Percentiles rank a stretch among this genome's conserved stretches.
Conservation (phyloP, 139 green algal genomes). For the Chlorella ohadii region DNA sequence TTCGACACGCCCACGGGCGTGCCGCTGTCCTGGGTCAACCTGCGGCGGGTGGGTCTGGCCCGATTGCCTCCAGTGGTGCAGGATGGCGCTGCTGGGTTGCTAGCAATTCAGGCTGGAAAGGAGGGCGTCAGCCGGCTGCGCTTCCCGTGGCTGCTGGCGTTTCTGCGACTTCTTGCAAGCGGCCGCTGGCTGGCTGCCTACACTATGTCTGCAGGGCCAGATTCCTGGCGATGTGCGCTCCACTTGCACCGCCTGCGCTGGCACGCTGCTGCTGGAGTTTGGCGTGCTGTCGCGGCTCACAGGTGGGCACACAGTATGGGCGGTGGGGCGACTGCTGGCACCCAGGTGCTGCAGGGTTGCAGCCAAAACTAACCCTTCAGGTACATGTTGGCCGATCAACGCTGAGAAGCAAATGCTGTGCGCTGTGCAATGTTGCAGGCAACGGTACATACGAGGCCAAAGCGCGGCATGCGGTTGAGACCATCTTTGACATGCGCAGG, state of each 20-base stretch:
- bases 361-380: too few species aligned
- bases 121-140: too few species aligned
- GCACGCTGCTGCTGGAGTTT: slow-evolving; percentile 91
- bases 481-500: slow-evolving; percentile 44
- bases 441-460: slow-evolving; percentile 52
- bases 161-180: too few species aligned
- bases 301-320: background rate
- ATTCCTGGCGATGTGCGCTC: slow-evolving; percentile 57
- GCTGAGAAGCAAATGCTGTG: too few species aligned
- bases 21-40: slow-evolving; percentile 78
- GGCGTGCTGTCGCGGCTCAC: slow-evolving; percentile 75
- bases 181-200: too few species aligned
- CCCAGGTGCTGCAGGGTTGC: too few species aligned
- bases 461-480: slow-evolving; percentile 36
- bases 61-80: too few species aligned
- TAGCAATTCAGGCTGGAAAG: too few species aligned
- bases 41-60: slow-evolving; percentile 64
- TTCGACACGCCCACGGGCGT: slow-evolving; percentile 85
- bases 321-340: too few species aligned
- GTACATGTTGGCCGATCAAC: too few species aligned
- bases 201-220: slow-evolving; percentile 46
- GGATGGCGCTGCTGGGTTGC: too few species aligned
- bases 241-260: slow-evolving; percentile 89
- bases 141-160: too few species aligned
- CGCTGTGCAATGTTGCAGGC: background rate